Conservation (phyloP, 2,329 filamentous ascomycete species). For the Dactylella cylindrospora region DNA sequence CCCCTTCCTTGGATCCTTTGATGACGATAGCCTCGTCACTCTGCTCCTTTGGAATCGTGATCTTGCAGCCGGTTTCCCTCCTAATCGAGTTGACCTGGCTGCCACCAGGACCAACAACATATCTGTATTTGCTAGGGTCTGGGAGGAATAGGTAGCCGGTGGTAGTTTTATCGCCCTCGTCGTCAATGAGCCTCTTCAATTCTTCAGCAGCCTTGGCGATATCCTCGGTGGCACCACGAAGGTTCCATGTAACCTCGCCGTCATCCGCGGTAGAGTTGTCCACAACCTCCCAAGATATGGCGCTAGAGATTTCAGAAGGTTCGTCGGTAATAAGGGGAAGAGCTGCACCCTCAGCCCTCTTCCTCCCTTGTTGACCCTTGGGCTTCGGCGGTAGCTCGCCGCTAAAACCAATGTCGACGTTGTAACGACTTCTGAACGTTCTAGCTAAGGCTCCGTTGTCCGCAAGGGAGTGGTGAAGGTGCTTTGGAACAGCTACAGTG, state of each 20-base stretch:
- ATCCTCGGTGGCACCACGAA: slow-evolving; percentile 75
- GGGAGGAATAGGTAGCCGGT: slow-evolving; percentile 87
- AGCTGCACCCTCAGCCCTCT: slow-evolving; percentile 62
- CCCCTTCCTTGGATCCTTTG: slow-evolving; percentile 72
- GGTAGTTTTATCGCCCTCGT: slow-evolving; percentile 68
- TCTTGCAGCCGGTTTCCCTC: slow-evolving; percentile 87
- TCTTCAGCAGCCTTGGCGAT: slow-evolving; percentile 77
- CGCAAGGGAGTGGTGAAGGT: slow-evolving; percentile 78
- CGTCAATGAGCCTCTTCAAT: slow-evolving; percentile 71
- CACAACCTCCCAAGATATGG: slow-evolving; percentile 81
- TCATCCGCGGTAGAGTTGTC: slow-evolving; percentile 59
- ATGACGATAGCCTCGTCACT: slow-evolving; percentile 85
- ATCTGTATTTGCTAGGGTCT: slow-evolving; percentile 84
- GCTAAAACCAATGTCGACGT: slow-evolving; percentile 88
- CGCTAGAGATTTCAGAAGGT: slow-evolving; percentile 58
- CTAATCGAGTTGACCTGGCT: slow-evolving; percentile 91
- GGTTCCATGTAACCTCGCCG: slow-evolving; percentile 79
- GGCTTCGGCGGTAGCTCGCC: slow-evolving; percentile 72
- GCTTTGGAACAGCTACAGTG: slow-evolving; percentile 78
- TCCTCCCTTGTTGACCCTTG: slow-evolving; percentile 54
- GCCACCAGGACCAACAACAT: slow-evolving; percentile 84
- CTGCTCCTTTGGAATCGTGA: slow-evolving; percentile 86
- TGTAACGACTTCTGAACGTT: slow-evolving; percentile 77
- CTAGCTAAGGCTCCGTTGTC: slow-evolving; percentile 95
- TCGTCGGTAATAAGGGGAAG: slow-evolving; percentile 93